Evolutionary conservation across 2,329 filamentous ascomycete genomes (phyloP).

Genomic region (Lizonia empirigonia): DNA sequence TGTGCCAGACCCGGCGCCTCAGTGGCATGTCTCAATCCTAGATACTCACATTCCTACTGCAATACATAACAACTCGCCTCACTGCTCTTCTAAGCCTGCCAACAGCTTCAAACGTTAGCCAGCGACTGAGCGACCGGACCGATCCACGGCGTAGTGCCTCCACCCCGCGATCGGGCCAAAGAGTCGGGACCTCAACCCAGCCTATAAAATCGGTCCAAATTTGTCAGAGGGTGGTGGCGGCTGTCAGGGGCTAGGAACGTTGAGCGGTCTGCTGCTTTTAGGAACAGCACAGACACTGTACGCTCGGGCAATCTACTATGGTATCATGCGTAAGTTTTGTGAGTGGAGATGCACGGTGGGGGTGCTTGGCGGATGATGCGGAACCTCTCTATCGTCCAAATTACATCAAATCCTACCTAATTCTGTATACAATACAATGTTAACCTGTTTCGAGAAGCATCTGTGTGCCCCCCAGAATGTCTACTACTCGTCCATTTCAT

Average conservation of each 20-base stretch:
- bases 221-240: background rate
- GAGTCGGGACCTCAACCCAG: background rate
- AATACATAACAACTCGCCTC: background rate
- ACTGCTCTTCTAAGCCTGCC: background rate
- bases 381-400: too few species aligned
- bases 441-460: too few species aligned
- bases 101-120: too few species aligned
- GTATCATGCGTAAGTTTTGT: too few species aligned
- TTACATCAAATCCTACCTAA: too few species aligned
- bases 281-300: conserved; percentile 5
- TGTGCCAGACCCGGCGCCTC: background rate
- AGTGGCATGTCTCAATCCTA: background rate
- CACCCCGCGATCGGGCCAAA: background rate
- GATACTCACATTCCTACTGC: background rate
- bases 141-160: background rate
- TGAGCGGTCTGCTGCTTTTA: conserved; percentile 1
- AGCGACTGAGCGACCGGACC: background rate
- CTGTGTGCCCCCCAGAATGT: too few species aligned
- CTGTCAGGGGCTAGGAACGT: background rate
- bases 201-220: background rate
- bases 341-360: too few species aligned
- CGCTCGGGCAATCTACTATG: background rate
- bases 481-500: too few species aligned
- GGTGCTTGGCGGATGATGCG: too few species aligned
- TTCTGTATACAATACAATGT: too few species aligned